These are phyloP conservation scores for Ophiostoma quercus DNA, from an alignment of 2,329 filamentous ascomycete species.

Conservation along the genomic window DNA sequence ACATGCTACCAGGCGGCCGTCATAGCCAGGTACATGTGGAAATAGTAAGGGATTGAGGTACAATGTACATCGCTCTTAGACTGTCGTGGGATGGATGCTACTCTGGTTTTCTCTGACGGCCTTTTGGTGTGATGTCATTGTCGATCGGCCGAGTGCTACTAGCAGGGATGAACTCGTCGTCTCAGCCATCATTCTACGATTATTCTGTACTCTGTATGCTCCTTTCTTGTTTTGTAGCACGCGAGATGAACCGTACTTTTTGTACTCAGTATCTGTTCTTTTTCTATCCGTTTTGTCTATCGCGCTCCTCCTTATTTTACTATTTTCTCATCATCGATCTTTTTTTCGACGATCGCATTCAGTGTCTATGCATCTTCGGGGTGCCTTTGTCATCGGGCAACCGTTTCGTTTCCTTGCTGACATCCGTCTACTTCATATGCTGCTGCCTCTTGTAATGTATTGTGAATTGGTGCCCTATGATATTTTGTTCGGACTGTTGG, in stretches of 20 bases:
- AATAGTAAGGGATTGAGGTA: background rate
- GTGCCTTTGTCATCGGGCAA: background rate
- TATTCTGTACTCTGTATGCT: too few relatives aligned
- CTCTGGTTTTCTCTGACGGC: background rate
- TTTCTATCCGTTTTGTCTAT: background rate
- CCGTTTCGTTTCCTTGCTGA: background rate
- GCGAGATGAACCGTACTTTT: background rate
- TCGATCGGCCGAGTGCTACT: background rate
- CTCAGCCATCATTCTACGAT: background rate
- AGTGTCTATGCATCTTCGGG: background rate
- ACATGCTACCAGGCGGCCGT: background rate
- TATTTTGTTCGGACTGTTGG: background rate
- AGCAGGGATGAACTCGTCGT: background rate
- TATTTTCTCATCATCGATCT: background rate
- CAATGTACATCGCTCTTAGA: background rate
- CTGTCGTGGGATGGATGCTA: background rate
- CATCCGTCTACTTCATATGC: background rate
- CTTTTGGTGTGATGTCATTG: constrained; percentile 6
- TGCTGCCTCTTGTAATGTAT: background rate
- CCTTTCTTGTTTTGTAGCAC: constrained; percentile 6
- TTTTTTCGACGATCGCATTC: background rate
- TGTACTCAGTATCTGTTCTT: background rate
- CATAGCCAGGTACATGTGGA: background rate
- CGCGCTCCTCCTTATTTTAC: background rate
- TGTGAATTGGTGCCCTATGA: background rate